Evolutionary conservation across 2,329 filamentous ascomycete genomes (phyloP), one percentile per base, ranked within the genome.

Genomic region (Trichothecium roseum): DNA sequence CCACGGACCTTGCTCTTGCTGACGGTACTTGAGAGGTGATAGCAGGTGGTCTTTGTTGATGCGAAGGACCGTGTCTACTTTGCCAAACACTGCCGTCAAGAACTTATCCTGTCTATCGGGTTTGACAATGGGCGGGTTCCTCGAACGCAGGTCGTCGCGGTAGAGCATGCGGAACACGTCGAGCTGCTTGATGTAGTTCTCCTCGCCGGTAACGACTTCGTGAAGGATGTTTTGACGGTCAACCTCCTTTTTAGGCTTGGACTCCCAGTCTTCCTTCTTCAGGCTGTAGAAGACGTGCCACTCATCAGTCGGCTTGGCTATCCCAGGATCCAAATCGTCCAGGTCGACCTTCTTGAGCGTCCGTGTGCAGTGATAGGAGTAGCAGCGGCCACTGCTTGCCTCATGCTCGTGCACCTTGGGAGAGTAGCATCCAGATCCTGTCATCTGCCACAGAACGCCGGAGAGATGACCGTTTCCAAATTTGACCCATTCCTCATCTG

Each of bases 401-500:
- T 79, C 72, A 30, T 68, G 59, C 37, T 84, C 72, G 54, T 98
- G 91, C 8, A 96, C 58, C 49, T 80, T 84, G 1, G 85, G 75
- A 4, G 89, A 79, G 56, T 98, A 98, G 54, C 91, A 98, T 12
- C 91, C 91, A 16, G 77, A 77, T 6, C 88, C 87, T 3, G 88
- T 94, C 33, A 98, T 66, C 55, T 98, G 93, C 70, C 84, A 95
- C 30, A 98, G 65, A 4, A 98, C 88, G 37, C 91, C 93, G 16
- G 84, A 88, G 50, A 96, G 77, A 17, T 72, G 74, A 6, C 81
- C 85, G 2, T 73, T 68, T 6, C 85, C 83, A 52, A 96, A 88
- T 53, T 93, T 95, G 45, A 98, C 81, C 91, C 93, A 98, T 62
- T 98, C 93, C 56, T 98, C 91, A 24, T 95, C 89, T 12, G 81